Conservation (phyloP, 129 eudicot genomes). For the Helianthus annuus region DNA sequence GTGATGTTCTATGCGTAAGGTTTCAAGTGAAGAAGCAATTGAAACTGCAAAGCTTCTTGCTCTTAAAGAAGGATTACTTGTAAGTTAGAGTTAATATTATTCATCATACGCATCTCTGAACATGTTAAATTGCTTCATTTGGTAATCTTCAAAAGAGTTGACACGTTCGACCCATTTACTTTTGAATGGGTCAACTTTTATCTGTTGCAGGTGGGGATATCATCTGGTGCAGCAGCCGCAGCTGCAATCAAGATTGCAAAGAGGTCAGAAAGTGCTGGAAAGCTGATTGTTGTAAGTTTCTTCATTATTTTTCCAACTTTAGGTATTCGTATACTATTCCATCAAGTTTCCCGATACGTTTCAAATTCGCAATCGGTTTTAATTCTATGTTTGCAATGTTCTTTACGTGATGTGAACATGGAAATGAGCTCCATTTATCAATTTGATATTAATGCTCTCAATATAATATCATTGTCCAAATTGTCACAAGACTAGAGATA, state of each 20-base stretch:
- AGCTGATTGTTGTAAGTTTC: constrained; percentile 81
- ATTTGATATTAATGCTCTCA: too few species aligned
- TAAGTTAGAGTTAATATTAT: constrained; percentile 40
- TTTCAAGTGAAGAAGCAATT: constrained; percentile 90
- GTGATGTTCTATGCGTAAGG: constrained; percentile 34
- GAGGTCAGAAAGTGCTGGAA: constrained; percentile 88
- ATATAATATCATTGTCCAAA: too few species aligned
- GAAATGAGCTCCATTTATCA: too few species aligned
- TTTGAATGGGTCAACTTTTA: background rate
- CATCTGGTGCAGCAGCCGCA: constrained; percentile 97
- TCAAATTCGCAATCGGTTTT: background rate
- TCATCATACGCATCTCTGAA: constrained; percentile 4
- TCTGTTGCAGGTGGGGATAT: constrained; percentile 74
- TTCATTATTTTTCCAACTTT: constrained; percentile 1
- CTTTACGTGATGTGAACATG: background rate
- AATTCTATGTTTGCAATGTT: constrained; percentile 9
- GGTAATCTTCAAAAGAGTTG: background rate
- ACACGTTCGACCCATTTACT: constrained; percentile 11
- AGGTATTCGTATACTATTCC: background rate
- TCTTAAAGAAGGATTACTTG: constrained; percentile 84
- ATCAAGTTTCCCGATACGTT: background rate
- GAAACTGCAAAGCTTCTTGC: constrained; percentile 92
- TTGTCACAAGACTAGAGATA: background rate
- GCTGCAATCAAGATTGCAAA: constrained; percentile 84
- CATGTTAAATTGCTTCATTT: background rate